phyloP scores from a whole-genome alignment of 768 basidiomycete species.

The Hypholoma sublateritium region DNA sequence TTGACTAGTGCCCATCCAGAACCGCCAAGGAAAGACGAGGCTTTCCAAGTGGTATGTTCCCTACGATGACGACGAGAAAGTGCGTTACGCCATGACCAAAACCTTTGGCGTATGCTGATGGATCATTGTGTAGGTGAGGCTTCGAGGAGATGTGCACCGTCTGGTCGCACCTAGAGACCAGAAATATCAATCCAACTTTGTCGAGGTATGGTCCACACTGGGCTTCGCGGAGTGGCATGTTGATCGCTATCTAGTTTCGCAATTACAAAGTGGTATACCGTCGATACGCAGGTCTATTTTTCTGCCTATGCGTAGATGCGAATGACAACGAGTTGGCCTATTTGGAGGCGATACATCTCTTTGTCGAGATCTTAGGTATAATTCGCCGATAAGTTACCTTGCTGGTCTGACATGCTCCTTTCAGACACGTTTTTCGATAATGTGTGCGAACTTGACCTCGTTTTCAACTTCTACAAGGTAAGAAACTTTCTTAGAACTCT shows the following conservation, averaged over 20 bases:
- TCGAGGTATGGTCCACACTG: constrained; percentile 68
- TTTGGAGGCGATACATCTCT: constrained; percentile 96
- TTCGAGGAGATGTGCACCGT: constrained; percentile 95
- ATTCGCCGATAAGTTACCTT: neutral
- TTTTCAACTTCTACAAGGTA: constrained; percentile 96
- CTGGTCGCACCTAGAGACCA: constrained; percentile 96
- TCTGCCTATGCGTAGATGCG: constrained; percentile 95
- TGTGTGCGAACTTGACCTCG: constrained; percentile 95
- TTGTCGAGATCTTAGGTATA: constrained; percentile 95
- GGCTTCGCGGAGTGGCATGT: neutral
- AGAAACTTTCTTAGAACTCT: neutral
- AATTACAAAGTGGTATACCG: constrained; percentile 98
- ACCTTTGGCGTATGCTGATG: neutral
- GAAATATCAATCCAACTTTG: constrained; percentile 99
- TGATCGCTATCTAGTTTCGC: constrained; percentile 65
- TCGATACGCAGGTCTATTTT: constrained; percentile 96
- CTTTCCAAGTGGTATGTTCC: constrained; percentile 99
- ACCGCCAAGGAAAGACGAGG: constrained; percentile 97
- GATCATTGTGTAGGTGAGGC: constrained; percentile 61
- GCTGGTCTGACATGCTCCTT: constrained; percentile 1
- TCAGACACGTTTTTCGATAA: constrained; percentile 98
- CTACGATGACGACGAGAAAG: constrained; percentile 99
- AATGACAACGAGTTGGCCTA: constrained; percentile 99
- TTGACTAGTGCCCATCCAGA: constrained; percentile 46
- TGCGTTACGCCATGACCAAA: constrained; percentile 24